These are phyloP conservation scores for Phycomyces blakesleeanus DNA, from an alignment of 192 early-diverging fungal genomes.

Conservation along the genomic window DNA sequence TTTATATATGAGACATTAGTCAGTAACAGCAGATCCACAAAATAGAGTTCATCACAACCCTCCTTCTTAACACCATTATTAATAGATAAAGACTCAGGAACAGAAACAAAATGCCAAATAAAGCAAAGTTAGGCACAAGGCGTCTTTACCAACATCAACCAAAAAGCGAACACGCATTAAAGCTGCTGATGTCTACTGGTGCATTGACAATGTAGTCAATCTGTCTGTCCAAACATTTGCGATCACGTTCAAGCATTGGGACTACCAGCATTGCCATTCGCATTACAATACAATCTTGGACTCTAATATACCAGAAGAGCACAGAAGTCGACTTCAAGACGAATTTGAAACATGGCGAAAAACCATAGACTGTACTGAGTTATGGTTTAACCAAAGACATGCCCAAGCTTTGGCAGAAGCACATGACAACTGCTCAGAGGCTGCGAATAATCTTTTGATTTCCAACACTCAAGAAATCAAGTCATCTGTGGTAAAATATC, in stretches of 20 bases:
- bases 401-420: background rate
- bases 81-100: constrained; percentile 13
- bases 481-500: background rate
- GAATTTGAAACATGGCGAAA: constrained; percentile 1
- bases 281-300: constrained; percentile 2
- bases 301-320: background rate
- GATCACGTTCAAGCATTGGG: background rate
- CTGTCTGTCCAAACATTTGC: constrained; percentile 1
- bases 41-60: too few relatives aligned
- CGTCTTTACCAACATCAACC: constrained; percentile 3
- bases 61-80: too few relatives aligned
- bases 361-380: constrained; percentile 5
- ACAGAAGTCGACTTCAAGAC: background rate
- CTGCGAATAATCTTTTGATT: constrained; percentile 4
- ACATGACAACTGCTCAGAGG: background rate
- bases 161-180: constrained; percentile 2
- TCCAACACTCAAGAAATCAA: constrained; percentile 5
- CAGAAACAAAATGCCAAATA: constrained; percentile 4
- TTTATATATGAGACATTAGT: too few relatives aligned
- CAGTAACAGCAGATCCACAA: too few relatives aligned
- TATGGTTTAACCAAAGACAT: background rate
- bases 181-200: background rate
- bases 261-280: constrained; percentile 3
- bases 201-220: constrained; percentile 11
- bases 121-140: constrained; percentile 1